Evolutionary conservation across 441 rosid species (phyloP).

Genomic region (Pelargonium hybrid): DNA sequence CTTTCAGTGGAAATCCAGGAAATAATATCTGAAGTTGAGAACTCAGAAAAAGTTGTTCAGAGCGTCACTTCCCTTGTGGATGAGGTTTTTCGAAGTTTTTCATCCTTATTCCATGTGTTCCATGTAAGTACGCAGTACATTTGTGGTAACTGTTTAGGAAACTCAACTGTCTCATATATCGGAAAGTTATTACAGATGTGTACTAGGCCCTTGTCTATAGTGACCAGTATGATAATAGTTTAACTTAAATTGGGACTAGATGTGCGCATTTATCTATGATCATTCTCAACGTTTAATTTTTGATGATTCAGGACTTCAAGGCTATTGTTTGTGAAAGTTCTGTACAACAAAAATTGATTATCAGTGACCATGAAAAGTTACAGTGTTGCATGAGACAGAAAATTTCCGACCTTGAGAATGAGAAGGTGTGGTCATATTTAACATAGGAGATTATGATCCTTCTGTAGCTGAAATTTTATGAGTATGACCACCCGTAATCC

Average conservation of each 20-base stretch:
- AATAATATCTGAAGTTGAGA: constrained; percentile 44
- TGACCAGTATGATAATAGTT: not conserved
- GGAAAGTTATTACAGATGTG: constrained; percentile 7
- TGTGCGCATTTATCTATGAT: not conserved
- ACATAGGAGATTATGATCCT: not conserved
- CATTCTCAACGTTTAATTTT: constrained; percentile 12
- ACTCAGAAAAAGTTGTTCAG: constrained; percentile 35
- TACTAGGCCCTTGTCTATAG: not conserved
- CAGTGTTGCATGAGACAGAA: constrained; percentile 35
- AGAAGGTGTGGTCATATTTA: constrained; percentile 39
- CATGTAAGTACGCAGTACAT: constrained; percentile 40
- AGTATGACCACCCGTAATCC: not conserved
- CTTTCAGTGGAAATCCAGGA: constrained; percentile 49
- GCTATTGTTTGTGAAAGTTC: constrained; percentile 31
- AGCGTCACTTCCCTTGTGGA: constrained; percentile 38
- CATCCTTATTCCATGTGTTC: constrained; percentile 31
- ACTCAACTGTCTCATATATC: not conserved
- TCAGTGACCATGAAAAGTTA: constrained; percentile 33
- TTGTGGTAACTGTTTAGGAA: not conserved
- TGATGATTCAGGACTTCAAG: constrained; percentile 50
- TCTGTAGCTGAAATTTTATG: not conserved
- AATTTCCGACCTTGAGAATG: constrained; percentile 43
- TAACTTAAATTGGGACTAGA: not conserved
- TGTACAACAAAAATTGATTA: constrained; percentile 39
- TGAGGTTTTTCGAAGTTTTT: constrained; percentile 49